Percentiles rank a stretch among this genome's conserved stretches.
phyloP scores from a whole-genome alignment of 73 alveolate genomes.

The Tetrahymena elliotti region DNA sequence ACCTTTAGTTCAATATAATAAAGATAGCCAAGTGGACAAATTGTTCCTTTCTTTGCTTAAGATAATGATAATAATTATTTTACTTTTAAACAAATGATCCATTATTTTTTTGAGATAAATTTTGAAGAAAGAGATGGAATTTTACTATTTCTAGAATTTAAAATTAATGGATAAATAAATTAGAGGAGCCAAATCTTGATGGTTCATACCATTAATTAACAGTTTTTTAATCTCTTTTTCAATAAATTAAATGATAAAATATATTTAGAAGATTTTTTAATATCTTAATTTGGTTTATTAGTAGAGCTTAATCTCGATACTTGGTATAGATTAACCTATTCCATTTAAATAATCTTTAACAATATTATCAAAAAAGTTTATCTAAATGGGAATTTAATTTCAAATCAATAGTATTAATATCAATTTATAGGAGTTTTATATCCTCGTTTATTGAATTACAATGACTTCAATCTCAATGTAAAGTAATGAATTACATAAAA shows the following conservation, averaged over 20 bases:
- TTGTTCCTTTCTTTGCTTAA: no score
- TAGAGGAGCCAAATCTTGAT: not conserved
- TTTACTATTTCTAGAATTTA: not conserved
- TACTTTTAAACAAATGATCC: no score
- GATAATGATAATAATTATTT: no score
- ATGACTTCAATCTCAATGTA: not conserved
- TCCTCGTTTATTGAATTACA: no score
- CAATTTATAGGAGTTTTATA: not conserved
- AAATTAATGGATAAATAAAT: not conserved
- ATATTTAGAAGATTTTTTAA: not conserved
- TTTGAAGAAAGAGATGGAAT: not conserved
- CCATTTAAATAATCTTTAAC: not conserved
- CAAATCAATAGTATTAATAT: not conserved
- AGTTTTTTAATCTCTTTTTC: not conserved
- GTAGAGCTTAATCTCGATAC: not conserved
- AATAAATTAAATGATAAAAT: not conserved
- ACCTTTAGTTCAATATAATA: no score
- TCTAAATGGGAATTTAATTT: not conserved
- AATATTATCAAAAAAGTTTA: not conserved
- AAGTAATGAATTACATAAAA: no score
- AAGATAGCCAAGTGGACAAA: no score
- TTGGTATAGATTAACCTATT: not conserved
- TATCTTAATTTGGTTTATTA: not conserved
- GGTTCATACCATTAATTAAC: not conserved
- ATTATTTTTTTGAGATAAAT: not conserved